Evolutionary conservation across 192 early-diverging fungal genomes (phyloP), one percentile per base, ranked within the genome.

Genomic region (Pilobolus umbonatus): DNA sequence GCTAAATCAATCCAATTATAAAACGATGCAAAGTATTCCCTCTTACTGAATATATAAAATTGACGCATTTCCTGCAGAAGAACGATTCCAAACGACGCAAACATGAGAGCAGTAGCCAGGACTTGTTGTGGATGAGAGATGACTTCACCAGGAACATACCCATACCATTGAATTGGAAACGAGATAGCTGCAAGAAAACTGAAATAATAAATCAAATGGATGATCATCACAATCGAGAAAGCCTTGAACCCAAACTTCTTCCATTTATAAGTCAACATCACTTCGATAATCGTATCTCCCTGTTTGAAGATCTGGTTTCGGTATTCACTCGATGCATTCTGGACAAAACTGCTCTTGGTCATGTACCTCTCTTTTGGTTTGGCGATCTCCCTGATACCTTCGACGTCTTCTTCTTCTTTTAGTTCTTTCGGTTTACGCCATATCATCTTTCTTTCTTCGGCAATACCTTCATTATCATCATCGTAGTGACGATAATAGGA

Each of bases 201-300:
- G 5, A 45, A 4, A 38, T 59, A 59, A 25, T 59, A 59, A 10
- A 34, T 11, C 5, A 24, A 8, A 36, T 59, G 44, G 10, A 59
- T 17, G 10, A 59, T 36, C 5, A 28, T 25, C 11, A 59, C 38
- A 43, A 17, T 48, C 5, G 17, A 48, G 19, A 59, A 59, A 3
- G 31, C 31, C 5, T 11, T 28, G 6, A 14, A 11, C 1, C 32
- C 57, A 35, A 59, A 59, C 0, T 24, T 47, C 8, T 47, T 30
- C 57, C 57, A 59, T 35, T 59, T 59, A 32, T 59, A 59, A 21
- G 31, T 15, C 5, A 47, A 32, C 45, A 59, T 14, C 12, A 45
- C 57, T 48, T 59, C 45, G 30, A 59, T 46, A 1, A 48, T 45
- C 9, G 57, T 44, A 15, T 59, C 57, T 34, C 57, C 57, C 11